These are phyloP conservation scores for Diplodia intermedia DNA, from an alignment of 2,329 filamentous ascomycete genomes.

Conservation along the genomic window DNA sequence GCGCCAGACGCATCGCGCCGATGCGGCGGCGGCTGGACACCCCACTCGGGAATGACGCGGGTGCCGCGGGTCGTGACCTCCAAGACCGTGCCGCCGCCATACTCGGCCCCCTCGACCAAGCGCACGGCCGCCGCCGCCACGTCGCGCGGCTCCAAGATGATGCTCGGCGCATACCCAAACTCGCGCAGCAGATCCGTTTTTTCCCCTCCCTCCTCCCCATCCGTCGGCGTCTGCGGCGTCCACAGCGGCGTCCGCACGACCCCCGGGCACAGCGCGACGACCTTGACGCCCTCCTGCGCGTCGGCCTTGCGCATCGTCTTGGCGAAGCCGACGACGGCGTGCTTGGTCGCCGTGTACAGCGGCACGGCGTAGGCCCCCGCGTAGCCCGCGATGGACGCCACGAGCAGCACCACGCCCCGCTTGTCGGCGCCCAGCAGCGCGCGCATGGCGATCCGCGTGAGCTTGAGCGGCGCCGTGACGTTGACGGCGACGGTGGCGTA, in stretches of 20 bases:
- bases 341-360: constrained; percentile 32
- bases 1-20: background rate
- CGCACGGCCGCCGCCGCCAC: constrained; percentile 5
- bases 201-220: no score
- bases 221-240: background rate
- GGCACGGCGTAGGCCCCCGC: constrained; percentile 29
- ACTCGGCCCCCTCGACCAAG: background rate
- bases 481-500: constrained; percentile 32
- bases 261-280: constrained; percentile 30
- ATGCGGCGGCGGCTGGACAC: background rate
- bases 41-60: constrained; percentile 19
- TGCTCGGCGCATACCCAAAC: background rate
- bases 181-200: background rate
- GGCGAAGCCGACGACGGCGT: constrained; percentile 31
- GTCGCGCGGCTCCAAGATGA: background rate
- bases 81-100: constrained; percentile 13
- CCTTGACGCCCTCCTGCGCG: constrained; percentile 30
- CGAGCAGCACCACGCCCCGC: constrained; percentile 26
- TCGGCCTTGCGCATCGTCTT: constrained; percentile 25
- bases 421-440: constrained; percentile 21
- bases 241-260: constrained; percentile 11
- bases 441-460: constrained; percentile 31
- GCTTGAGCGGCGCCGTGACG: constrained; percentile 26
- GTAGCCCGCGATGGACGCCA: constrained; percentile 29
- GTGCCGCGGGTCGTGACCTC: constrained; percentile 12